These are phyloP conservation scores for Phytopythium vexans DNA, from an alignment of 352 stramenopile species.

Conservation along the genomic window DNA sequence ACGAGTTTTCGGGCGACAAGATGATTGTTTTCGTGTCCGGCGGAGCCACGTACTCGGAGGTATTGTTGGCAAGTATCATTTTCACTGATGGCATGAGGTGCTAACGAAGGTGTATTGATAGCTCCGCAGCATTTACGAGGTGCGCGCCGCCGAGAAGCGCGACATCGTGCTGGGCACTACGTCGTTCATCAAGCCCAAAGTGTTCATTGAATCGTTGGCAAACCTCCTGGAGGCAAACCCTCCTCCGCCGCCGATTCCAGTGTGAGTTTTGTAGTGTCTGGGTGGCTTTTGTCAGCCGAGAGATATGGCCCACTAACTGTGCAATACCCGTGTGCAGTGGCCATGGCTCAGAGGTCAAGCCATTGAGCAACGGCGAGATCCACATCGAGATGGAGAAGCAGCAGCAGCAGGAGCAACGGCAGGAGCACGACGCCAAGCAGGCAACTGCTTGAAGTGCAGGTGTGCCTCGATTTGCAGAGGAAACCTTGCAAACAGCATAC, in stretches of 20 bases:
- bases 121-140: constrained; percentile 80
- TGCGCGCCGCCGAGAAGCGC: constrained; percentile 60
- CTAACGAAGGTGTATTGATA: constrained; percentile 9
- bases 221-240: constrained; percentile 56
- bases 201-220: constrained; percentile 55
- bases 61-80: constrained; percentile 20
- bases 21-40: constrained; percentile 95
- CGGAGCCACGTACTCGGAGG: constrained; percentile 93
- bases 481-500: too few relatives aligned
- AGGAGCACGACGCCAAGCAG: constrained; percentile 7
- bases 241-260: constrained; percentile 11
- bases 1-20: constrained; percentile 76
- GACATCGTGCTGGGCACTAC: constrained; percentile 72
- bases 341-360: constrained; percentile 47
- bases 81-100: neutral
- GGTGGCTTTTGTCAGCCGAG: neutral
- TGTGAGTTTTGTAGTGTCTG: neutral
- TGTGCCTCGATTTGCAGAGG: too few relatives aligned
- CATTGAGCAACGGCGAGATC: constrained; percentile 61
- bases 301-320: neutral
- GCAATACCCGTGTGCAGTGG: constrained; percentile 12
- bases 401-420: constrained; percentile 15
- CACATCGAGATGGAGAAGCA: constrained; percentile 64
- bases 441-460: neutral
- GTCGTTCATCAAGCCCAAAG: constrained; percentile 57